A percentile compares a stretch with the other conserved stretches of the same genome.
Evolutionary conservation across 306 rosid species (phyloP).

Genomic region (Cercis canadensis): DNA sequence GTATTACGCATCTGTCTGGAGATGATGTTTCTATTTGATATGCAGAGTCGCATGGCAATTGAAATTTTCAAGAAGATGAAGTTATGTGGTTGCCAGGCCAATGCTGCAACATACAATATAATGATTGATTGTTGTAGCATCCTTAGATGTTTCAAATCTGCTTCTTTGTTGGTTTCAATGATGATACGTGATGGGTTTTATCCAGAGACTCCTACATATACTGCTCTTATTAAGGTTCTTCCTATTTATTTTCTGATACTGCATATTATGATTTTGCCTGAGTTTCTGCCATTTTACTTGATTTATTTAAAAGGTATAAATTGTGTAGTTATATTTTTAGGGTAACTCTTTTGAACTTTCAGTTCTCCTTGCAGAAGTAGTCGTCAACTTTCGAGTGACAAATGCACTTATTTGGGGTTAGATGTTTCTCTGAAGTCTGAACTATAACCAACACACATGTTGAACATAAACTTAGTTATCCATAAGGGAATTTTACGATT

Average conservation of each 20-base stretch:
- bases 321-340: constrained; percentile 13
- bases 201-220: constrained; percentile 59
- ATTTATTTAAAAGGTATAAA: constrained; percentile 21
- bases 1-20: constrained; percentile 30
- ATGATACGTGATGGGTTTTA: constrained; percentile 79
- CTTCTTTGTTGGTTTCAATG: constrained; percentile 63
- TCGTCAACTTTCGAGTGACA: constrained; percentile 6
- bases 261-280: constrained; percentile 3
- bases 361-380: not conserved
- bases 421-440: constrained; percentile 21
- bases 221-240: constrained; percentile 71
- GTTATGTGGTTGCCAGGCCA: constrained; percentile 57
- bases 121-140: constrained; percentile 77
- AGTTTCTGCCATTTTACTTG: constrained; percentile 31
- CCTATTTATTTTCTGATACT: constrained; percentile 29
- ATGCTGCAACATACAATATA: constrained; percentile 67
- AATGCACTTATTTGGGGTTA: constrained; percentile 17
- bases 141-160: constrained; percentile 67
- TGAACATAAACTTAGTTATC: not conserved
- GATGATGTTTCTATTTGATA: constrained; percentile 43
- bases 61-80: constrained; percentile 72
- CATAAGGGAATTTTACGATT: too few species aligned
- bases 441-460: not conserved
- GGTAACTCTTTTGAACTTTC: constrained; percentile 3
- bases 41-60: constrained; percentile 71